These are phyloP conservation scores for Didymella lethalis DNA, from an alignment of 2,329 filamentous ascomycete genomes.

Conservation along the genomic window DNA sequence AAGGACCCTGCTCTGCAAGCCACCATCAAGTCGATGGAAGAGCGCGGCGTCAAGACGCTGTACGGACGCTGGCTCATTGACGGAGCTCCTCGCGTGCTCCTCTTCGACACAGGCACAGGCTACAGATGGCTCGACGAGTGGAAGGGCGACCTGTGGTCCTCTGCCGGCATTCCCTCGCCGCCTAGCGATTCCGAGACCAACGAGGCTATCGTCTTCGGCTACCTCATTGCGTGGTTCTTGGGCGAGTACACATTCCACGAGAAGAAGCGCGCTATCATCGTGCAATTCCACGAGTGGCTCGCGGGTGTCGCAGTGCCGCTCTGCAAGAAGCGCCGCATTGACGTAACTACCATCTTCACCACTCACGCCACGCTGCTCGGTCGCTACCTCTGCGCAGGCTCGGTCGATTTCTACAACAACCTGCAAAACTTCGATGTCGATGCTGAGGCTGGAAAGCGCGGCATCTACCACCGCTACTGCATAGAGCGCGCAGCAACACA, in stretches of 20 bases:
- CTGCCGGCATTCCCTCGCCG: constrained; percentile 91
- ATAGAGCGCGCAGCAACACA: constrained; percentile 95
- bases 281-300: constrained; percentile 99
- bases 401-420: constrained; percentile 99
- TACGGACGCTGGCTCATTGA: constrained; percentile 99
- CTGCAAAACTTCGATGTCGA: constrained; percentile 97
- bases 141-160: constrained; percentile 95
- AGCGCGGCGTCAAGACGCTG: constrained; percentile 85
- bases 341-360: constrained; percentile 97
- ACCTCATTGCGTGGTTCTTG: constrained; percentile 96
- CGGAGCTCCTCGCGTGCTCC: constrained; percentile 88
- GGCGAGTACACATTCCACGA: constrained; percentile 98
- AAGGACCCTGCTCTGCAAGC: constrained; percentile 78
- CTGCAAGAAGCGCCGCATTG: constrained; percentile 91
- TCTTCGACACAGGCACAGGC: constrained; percentile 94
- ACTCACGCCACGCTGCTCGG: constrained; percentile 96
- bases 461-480: constrained; percentile 98
- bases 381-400: constrained; percentile 94
- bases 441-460: constrained; percentile 93
- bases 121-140: constrained; percentile 93
- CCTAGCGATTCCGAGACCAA: constrained; percentile 93
- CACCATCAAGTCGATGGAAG: constrained; percentile 91
- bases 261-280: constrained; percentile 89
- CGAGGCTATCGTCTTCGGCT: constrained; percentile 96
- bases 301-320: constrained; percentile 92